Evolutionary conservation across 2,329 filamentous ascomycete genomes (phyloP).

Genomic region (Lecanicillium sp.): DNA sequence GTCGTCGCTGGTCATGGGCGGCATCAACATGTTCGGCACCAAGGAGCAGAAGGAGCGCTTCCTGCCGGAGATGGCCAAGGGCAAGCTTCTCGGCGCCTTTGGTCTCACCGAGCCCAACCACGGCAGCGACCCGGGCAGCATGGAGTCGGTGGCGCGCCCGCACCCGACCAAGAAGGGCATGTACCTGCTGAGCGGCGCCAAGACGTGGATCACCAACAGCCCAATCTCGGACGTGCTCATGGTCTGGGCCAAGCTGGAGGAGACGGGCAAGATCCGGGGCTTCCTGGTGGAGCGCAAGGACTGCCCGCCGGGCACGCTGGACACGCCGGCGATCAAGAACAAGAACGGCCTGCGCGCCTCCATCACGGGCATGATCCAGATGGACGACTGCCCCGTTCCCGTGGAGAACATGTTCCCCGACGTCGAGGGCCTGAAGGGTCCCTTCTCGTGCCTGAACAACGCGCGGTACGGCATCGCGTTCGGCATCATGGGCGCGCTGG

Average conservation of each 20-base stretch:
- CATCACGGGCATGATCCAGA: constrained; percentile 95
- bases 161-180: constrained; percentile 82
- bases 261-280: constrained; percentile 88
- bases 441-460: constrained; percentile 91
- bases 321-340: constrained; percentile 87
- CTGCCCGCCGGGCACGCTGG: constrained; percentile 81
- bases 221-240: constrained; percentile 80
- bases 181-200: constrained; percentile 70
- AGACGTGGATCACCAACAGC: constrained; percentile 96
- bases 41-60: constrained; percentile 81
- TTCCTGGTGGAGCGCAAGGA: constrained; percentile 83
- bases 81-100: constrained; percentile 77
- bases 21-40: constrained; percentile 82
- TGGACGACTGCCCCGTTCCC: constrained; percentile 84
- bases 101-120: constrained; percentile 91
- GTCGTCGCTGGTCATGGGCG: constrained; percentile 88
- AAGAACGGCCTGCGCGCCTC: constrained; percentile 92
- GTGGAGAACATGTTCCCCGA: constrained; percentile 91
- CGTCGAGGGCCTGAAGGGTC: constrained; percentile 78
- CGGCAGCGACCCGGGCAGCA: constrained; percentile 82
- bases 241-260: constrained; percentile 89
- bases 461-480: constrained; percentile 91
- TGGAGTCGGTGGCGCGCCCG: constrained; percentile 81
- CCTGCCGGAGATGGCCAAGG: constrained; percentile 74
- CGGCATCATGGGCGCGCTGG: constrained; percentile 87